Conservation (phyloP, 73 alveolate genomes). For the Strombidium stylifer region DNA sequence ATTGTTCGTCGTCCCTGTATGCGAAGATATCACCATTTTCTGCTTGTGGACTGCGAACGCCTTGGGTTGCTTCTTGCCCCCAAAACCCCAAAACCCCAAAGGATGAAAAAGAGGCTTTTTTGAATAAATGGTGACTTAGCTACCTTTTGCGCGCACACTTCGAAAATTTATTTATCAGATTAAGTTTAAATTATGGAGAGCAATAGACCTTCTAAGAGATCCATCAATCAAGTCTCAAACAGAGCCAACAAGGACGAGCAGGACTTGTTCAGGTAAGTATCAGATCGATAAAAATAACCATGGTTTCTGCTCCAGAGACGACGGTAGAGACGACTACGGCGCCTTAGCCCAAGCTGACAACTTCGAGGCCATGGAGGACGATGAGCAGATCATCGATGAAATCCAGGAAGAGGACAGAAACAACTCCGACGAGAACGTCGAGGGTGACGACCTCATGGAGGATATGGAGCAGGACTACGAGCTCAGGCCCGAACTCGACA, state of each 20-base stretch:
- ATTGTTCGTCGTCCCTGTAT: too few species aligned
- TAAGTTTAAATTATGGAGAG: too few species aligned
- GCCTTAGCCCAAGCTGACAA: constrained; percentile 8
- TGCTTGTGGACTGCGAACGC: too few species aligned
- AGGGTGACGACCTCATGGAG: constrained; percentile 74
- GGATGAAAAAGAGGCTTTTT: too few species aligned
- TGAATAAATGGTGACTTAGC: too few species aligned
- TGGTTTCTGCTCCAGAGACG: background rate
- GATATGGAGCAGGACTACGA: constrained; percentile 85
- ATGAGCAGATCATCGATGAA: constrained; percentile 4
- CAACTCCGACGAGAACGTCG: constrained; percentile 40
- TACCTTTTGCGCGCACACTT: too few species aligned
- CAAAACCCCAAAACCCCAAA: too few species aligned
- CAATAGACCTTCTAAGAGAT: too few species aligned
- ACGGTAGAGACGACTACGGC: background rate
- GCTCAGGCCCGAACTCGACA: constrained; percentile 85
- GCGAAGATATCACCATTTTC: too few species aligned
- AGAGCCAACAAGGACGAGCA: constrained; percentile 23
- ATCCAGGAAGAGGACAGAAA: constrained; percentile 9
- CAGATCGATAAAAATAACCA: background rate
- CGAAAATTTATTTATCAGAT: too few species aligned
- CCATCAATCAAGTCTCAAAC: constrained; percentile 22
- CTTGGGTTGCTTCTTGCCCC: too few species aligned
- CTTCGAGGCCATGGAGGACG: constrained; percentile 6
- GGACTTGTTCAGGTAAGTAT: constrained; percentile 16